Conservation (phyloP, 169 alveolate genomes). For the Besnoitia besnoiti region DNA sequence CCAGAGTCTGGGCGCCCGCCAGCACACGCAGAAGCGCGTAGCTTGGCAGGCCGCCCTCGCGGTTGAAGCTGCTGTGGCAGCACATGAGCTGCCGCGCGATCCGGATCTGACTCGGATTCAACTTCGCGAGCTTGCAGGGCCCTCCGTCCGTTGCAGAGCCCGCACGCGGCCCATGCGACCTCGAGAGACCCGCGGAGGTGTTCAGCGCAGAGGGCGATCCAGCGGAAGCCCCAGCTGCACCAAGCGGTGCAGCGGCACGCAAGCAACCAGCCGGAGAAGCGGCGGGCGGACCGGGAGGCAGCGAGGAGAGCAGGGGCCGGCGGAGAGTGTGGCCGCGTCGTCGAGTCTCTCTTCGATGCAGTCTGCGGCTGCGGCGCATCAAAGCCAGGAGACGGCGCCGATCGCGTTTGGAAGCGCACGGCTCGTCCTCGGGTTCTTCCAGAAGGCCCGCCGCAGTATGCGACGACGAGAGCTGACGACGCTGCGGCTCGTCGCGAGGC, state of each 20-base stretch:
- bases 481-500: too few species aligned
- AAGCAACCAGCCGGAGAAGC: too few species aligned
- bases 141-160: background rate
- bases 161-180: background rate
- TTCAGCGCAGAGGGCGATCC: too few species aligned
- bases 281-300: background rate
- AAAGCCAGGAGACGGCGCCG: background rate
- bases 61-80: background rate
- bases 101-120: background rate
- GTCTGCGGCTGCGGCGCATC: background rate
- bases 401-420: background rate
- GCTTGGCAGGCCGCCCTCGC: slow-evolving; percentile 38
- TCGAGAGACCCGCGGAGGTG: background rate
- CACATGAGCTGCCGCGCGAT: slow-evolving; percentile 17
- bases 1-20: background rate
- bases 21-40: background rate
- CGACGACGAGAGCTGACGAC: too few species aligned
- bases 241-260: too few species aligned
- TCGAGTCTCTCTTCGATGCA: background rate
- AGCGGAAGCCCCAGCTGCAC: too few species aligned
- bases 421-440: background rate
- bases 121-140: background rate
- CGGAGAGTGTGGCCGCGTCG: background rate
- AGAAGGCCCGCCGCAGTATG: too few species aligned
- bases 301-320: background rate